A percentile compares a stretch with the other conserved stretches of the same genome.
These are phyloP conservation scores for Lipomyces orientalis DNA, from an alignment of 805 yeast species.

Conservation along the genomic window DNA sequence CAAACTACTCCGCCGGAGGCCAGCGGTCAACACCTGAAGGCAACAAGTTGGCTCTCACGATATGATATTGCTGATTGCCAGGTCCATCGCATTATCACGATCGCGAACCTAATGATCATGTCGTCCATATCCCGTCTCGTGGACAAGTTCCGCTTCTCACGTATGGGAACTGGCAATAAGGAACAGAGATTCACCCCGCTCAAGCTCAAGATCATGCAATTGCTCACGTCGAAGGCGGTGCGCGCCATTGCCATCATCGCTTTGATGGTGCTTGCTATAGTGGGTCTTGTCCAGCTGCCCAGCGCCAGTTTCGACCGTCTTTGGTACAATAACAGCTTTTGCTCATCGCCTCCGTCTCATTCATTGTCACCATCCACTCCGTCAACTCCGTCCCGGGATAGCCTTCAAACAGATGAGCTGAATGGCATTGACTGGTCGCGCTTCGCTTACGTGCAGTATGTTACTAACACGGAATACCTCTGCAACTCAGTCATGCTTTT, in stretches of 20 bases:
- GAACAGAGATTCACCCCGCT: neutral
- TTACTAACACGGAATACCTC: neutral
- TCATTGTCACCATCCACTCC: neutral
- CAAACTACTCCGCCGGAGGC: constrained; percentile 3
- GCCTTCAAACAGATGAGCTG: neutral
- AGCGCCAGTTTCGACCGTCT: neutral
- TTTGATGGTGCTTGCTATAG: neutral
- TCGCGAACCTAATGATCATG: neutral
- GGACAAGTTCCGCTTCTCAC: neutral
- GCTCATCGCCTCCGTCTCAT: neutral
- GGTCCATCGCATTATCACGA: neutral
- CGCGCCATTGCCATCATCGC: neutral
- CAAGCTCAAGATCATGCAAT: neutral
- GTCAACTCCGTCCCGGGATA: neutral
- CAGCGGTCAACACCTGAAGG: neutral
- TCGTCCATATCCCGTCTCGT: neutral
- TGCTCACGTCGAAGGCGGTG: constrained; percentile 1
- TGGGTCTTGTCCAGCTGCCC: neutral
- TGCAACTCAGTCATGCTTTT: constrained; percentile 10
- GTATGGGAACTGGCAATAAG: neutral
- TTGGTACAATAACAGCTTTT: neutral
- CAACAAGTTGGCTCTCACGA: neutral
- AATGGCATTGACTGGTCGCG: constrained; percentile 1
- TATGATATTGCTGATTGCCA: neutral
- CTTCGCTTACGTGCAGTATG: constrained; percentile 12